These are phyloP conservation scores for Phaeosphaeria sp. DNA, from an alignment of 2,329 filamentous ascomycete species.

Conservation along the genomic window DNA sequence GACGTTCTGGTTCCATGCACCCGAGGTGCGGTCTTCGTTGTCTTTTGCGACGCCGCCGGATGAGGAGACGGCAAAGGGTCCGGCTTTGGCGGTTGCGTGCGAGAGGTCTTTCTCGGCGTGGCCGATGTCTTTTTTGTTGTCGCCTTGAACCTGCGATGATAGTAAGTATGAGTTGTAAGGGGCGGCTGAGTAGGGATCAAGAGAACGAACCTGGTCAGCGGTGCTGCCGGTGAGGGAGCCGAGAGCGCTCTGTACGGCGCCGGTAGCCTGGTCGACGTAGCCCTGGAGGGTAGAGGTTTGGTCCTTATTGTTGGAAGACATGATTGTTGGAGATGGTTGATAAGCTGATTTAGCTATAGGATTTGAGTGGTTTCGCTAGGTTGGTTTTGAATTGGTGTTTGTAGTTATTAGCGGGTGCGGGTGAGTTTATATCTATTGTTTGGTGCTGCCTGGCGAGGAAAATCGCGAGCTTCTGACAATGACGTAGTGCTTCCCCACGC, in stretches of 20 bases:
- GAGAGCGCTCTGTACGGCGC: conserved; percentile 73
- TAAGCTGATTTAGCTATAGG: not conserved
- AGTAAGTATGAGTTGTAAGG: conserved; percentile 13
- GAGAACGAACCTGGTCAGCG: conserved; percentile 63
- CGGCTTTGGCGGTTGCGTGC: conserved; percentile 76
- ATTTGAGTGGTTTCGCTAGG: not conserved
- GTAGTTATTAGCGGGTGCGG: conserved; percentile 1
- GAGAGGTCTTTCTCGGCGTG: conserved; percentile 74
- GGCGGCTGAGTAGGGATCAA: not conserved
- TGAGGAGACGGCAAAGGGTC: conserved; percentile 71
- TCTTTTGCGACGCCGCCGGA: conserved; percentile 75
- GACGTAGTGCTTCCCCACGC: conserved; percentile 1
- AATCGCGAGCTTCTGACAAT: conserved; percentile 2
- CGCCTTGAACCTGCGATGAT: conserved; percentile 60
- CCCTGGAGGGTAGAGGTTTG: conserved; percentile 80
- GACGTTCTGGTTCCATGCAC: conserved; percentile 87
- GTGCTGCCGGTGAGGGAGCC: conserved; percentile 76
- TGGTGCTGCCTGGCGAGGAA: not conserved
- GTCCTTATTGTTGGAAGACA: conserved; percentile 60
- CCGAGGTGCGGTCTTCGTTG: conserved; percentile 72
- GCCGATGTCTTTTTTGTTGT: conserved; percentile 70
- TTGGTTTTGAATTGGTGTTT: conserved; percentile 1
- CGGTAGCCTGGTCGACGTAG: conserved; percentile 67
- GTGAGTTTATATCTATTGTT: conserved; percentile 10
- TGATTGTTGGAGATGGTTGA: conserved; percentile 41